phyloP scores from a whole-genome alignment of 768 basidiomycete genomes.

The Cytidiella melzeri region DNA sequence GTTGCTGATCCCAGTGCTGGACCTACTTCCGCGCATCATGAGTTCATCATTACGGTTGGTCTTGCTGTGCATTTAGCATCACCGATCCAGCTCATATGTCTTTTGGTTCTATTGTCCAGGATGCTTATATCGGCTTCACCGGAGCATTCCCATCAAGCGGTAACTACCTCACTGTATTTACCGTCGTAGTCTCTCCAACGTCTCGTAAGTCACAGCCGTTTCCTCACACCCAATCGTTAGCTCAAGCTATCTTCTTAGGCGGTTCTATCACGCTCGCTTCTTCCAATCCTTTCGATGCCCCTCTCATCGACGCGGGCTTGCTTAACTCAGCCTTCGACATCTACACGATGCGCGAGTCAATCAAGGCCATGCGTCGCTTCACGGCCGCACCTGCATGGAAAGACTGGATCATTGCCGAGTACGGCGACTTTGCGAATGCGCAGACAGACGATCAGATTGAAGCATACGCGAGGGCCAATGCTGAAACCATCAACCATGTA shows the following conservation, averaged over 20 bases:
- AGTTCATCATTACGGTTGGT: not conserved
- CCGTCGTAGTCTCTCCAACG: not conserved
- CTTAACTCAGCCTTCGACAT: not conserved
- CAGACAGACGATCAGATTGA: slow-evolving; percentile 27
- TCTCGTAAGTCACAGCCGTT: not conserved
- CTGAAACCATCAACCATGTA: slow-evolving; percentile 25
- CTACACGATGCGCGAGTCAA: not conserved
- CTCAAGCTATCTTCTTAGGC: not conserved
- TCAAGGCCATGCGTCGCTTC: not conserved
- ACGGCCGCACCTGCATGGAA: not conserved
- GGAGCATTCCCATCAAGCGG: not conserved
- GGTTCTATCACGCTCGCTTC: not conserved
- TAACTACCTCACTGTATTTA: not conserved
- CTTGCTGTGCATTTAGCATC: too few species aligned
- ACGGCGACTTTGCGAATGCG: slow-evolving; percentile 2
- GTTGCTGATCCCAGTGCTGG: slow-evolving; percentile 33
- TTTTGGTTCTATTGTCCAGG: not conserved
- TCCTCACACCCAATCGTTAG: not conserved
- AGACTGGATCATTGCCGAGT: not conserved
- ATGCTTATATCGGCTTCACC: not conserved
- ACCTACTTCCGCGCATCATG: slow-evolving; percentile 10
- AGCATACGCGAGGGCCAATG: slow-evolving; percentile 18
- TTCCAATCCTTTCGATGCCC: not conserved
- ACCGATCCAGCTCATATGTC: not conserved
- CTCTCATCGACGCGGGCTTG: not conserved